A percentile compares a stretch with the other conserved stretches of the same genome.
phyloP scores from a whole-genome alignment of 257 asterid species.

The Fraxinus anomala region DNA sequence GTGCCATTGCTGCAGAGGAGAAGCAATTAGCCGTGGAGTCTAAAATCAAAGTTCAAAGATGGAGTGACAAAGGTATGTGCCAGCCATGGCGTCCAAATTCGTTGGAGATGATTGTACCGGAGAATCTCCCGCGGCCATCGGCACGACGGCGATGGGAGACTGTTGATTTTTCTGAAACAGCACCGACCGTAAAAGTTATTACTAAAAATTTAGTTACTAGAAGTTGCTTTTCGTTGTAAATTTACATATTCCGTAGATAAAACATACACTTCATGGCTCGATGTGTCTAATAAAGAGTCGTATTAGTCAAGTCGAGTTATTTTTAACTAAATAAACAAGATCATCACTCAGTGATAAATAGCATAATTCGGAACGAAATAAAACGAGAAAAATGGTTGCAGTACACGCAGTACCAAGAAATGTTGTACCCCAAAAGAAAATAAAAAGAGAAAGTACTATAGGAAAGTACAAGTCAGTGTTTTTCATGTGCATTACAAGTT shows the following conservation, averaged over 20 bases:
- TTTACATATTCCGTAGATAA: not conserved
- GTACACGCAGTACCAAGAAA: no score
- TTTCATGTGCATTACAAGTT: no score
- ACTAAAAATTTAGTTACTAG: conserved; percentile 19
- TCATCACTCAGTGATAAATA: no score
- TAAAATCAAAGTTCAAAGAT: conserved; percentile 28
- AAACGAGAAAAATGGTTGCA: no score
- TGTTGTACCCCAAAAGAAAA: no score
- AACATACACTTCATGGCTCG: no score
- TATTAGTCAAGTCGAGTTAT: no score
- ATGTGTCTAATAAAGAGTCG: no score
- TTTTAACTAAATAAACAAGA: no score
- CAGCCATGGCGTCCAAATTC: conserved; percentile 74
- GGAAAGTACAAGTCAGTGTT: no score
- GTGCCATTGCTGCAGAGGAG: conserved; percentile 43
- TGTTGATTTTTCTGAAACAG: conserved; percentile 38
- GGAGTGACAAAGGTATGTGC: conserved; percentile 79
- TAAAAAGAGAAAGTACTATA: no score
- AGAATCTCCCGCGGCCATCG: conserved; percentile 72
- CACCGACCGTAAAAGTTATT: conserved; percentile 38
- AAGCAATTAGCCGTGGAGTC: conserved; percentile 20
- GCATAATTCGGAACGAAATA: no score
- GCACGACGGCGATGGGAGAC: conserved; percentile 64
- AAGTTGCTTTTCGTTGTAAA: conserved; percentile 43
- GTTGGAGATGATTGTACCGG: conserved; percentile 82